Evolutionary conservation across 352 stramenopile species (phyloP).

Genomic region (Globisporangium nodosum): DNA sequence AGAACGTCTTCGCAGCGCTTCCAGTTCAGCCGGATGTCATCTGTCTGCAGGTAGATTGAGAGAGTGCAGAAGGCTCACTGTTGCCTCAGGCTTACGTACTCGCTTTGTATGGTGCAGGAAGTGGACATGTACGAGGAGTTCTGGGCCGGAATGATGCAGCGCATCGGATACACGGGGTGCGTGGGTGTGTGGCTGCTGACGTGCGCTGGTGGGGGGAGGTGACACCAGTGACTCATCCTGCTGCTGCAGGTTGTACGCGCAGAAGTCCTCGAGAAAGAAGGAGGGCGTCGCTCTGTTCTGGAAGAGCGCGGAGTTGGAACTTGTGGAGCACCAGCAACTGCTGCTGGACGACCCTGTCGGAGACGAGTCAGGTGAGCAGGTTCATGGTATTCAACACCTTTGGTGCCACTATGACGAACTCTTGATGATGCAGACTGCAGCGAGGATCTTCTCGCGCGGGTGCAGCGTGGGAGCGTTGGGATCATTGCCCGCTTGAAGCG

Average conservation of each 20-base stretch:
- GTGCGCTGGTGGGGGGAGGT: not conserved
- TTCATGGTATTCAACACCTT: not conserved
- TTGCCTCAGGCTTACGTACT: not conserved
- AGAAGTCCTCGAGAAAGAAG: slow-evolving; percentile 57
- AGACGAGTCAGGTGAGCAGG: slow-evolving; percentile 39
- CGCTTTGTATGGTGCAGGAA: slow-evolving; percentile 35
- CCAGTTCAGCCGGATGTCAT: slow-evolving; percentile 65
- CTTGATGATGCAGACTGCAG: slow-evolving; percentile 30
- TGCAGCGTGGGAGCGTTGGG: slow-evolving; percentile 50
- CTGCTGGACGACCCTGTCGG: slow-evolving; percentile 44
- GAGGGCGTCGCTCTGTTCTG: slow-evolving; percentile 78
- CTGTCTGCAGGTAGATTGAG: slow-evolving; percentile 42
- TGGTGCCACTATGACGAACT: not conserved
- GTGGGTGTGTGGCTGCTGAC: not conserved
- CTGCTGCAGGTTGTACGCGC: slow-evolving; percentile 46
- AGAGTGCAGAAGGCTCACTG: not conserved
- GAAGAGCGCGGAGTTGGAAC: slow-evolving; percentile 36
- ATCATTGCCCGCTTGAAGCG: slow-evolving; percentile 53
- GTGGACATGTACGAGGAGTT: slow-evolving; percentile 74
- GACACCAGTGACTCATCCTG: not conserved
- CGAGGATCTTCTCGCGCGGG: slow-evolving; percentile 42
- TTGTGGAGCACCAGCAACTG: slow-evolving; percentile 36
- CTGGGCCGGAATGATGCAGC: slow-evolving; percentile 50
- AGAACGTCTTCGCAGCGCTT: slow-evolving; percentile 46
- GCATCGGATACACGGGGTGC: slow-evolving; percentile 61